Base-by-base conservation (phyloP, 768 basidiomycete genomes). In the Royoungia palumana region DNA sequence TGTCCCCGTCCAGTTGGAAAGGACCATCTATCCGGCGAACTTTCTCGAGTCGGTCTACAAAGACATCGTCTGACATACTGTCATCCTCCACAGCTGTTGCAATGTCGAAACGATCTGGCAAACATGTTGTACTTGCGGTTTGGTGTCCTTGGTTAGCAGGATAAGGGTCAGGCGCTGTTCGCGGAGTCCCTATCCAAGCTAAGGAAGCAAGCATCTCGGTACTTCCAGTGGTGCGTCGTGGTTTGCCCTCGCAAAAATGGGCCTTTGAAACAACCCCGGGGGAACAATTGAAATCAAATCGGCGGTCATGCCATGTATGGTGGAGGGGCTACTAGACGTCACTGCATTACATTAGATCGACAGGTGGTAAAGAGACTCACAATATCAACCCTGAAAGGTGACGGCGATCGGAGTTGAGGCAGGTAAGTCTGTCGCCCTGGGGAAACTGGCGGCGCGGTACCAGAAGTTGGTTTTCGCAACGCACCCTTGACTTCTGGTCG, bases 41-140 rank as follows among this genome's bases (percentile, higher is more conserved):
- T 19, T 63, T 62, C 57, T 81, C 79, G 21, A 81, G 67, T 40
- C 69, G 69, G 41, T 74, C 65, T 6, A 81, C 70, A 11, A 81
- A 65, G 30, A 67, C 72, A 54, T 79, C 78, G 57, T 81, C 78
- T 3, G 77, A 70, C 41, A 79, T 67, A 16, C 64, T 72, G 22
- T 78, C 73, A 41, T 79, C 75, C 22, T 72, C 77, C 51, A 80
- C 73, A 14, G 75, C 77, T 59, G 73, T 75, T 2, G 75, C 75
- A 40, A 80, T 61, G 44, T 45, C 44, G 24, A 66, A 16, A 12
- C 32, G 42, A 43, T 51, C 50, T 5, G 51, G 34, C 14, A 43
- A 22, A 37, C 30, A 49, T 17, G 25, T 13, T n/a, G 44, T 12
- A 17, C 35, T 47, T 41, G 41, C 28, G 0, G 12, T 9, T 12